These are phyloP conservation scores for Pistacia vera DNA, from an alignment of 345 rosid species.

Conservation along the genomic window DNA sequence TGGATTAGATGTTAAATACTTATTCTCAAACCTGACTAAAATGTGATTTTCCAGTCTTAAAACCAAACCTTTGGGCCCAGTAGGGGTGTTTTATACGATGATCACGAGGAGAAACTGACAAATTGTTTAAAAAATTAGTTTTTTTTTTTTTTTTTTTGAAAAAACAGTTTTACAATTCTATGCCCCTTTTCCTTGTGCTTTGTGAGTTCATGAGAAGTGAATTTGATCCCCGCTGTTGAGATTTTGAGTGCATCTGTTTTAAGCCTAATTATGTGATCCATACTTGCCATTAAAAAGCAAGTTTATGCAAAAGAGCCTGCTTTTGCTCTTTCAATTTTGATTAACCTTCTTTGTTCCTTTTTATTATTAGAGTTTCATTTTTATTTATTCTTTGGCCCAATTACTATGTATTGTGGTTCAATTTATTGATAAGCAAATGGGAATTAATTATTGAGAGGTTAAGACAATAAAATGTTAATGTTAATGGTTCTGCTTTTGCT, in stretches of 20 bases:
- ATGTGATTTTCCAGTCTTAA: not conserved
- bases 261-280: not conserved
- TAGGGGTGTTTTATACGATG: not conserved
- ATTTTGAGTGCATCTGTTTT: not conserved
- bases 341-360: not conserved
- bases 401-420: not conserved
- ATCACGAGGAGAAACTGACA: not conserved
- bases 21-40: not conserved
- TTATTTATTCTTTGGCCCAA: not conserved
- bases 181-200: not conserved
- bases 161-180: not conserved
- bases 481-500: not conserved
- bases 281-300: not conserved
- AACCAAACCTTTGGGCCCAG: not conserved
- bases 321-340: not conserved
- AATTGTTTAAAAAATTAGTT: not conserved
- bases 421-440: not conserved
- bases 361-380: not conserved
- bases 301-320: not conserved
- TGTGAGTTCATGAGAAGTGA: not conserved
- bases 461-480: not conserved
- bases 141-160: not conserved
- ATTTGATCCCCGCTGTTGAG: not conserved
- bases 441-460: not conserved
- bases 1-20: not conserved